Evolutionary conservation across 768 basidiomycete species (phyloP).

Genomic region (Boletellus emodensis): DNA sequence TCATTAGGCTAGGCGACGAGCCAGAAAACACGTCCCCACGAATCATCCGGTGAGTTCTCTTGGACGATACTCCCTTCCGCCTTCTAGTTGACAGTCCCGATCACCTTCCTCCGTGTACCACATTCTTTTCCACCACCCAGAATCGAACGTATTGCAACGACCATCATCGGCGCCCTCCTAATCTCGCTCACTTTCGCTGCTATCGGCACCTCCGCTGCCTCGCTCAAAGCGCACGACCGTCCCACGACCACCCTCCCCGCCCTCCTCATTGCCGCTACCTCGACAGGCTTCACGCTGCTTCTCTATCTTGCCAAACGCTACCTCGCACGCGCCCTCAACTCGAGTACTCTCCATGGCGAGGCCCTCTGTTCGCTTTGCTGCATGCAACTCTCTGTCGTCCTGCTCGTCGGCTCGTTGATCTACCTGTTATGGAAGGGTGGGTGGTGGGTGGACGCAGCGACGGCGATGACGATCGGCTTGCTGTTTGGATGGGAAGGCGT

Average conservation of each 20-base stretch:
- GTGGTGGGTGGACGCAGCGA: conserved; percentile 48
- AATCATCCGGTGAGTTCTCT: conserved; percentile 13
- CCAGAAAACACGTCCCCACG: neutral
- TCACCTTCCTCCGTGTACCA: neutral
- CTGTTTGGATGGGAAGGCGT: conserved; percentile 44
- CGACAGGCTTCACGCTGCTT: conserved; percentile 37
- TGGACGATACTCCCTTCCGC: neutral
- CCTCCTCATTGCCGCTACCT: conserved; percentile 41
- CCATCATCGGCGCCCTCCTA: conserved; percentile 36
- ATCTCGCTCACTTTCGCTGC: conserved; percentile 37
- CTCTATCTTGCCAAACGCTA: conserved; percentile 45
- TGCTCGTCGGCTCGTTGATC: conserved; percentile 40
- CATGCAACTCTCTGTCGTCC: conserved; percentile 40
- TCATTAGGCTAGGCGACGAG: conserved; percentile 34
- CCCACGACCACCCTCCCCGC: conserved; percentile 39
- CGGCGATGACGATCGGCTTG: conserved; percentile 37
- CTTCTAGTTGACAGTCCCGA: neutral
- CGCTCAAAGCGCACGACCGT: conserved; percentile 33
- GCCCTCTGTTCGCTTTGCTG: conserved; percentile 43
- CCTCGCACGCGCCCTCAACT: conserved; percentile 42
- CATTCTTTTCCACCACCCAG: conserved; percentile 14
- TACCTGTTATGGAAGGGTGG: conserved; percentile 41
- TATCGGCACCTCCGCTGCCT: conserved; percentile 31
- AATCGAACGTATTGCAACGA: conserved; percentile 36
- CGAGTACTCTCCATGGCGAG: conserved; percentile 42